A percentile compares a stretch with the other conserved stretches of the same genome.
These are phyloP conservation scores for Penicillium malachiteum DNA, from an alignment of 495 filamentous ascomycete genomes.

Conservation along the genomic window DNA sequence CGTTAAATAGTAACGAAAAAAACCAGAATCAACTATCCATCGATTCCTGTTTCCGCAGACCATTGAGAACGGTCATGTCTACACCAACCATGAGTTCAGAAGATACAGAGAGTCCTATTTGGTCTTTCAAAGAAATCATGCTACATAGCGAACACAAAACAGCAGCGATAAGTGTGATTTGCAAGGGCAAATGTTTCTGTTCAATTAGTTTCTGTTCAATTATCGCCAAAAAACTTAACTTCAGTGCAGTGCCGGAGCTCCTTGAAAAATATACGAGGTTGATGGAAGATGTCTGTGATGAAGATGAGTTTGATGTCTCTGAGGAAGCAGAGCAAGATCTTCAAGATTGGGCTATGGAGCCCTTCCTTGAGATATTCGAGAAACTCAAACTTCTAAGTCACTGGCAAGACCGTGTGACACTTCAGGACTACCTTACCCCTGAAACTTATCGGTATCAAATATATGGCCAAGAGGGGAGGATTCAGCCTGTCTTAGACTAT, in stretches of 20 bases:
- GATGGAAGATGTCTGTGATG: not conserved
- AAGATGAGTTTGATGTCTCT: conserved; percentile 9
- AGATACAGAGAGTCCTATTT: not conserved
- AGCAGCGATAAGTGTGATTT: not conserved
- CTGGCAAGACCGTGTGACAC: not conserved
- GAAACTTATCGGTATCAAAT: not conserved
- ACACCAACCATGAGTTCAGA: no score
- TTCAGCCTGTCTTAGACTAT: not conserved
- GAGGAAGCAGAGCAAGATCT: conserved; percentile 4
- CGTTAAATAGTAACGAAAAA: no score
- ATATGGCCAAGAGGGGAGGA: not conserved
- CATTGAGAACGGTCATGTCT: no score
- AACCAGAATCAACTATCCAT: no score
- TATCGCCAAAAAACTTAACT: not conserved
- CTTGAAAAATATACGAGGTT: not conserved
- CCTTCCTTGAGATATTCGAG: not conserved
- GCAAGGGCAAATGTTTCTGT: not conserved
- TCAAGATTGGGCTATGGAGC: not conserved
- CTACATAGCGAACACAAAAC: not conserved
- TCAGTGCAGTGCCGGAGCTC: not conserved
- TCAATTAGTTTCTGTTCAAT: no score
- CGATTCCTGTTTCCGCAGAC: no score
- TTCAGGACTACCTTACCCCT: not conserved
- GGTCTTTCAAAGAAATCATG: not conserved
- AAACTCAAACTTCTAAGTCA: not conserved